Evolutionary conservation across 2,329 filamentous ascomycete species (phyloP), one percentile per base, ranked within the genome.

Genomic region (Monosporascus sp.): DNA sequence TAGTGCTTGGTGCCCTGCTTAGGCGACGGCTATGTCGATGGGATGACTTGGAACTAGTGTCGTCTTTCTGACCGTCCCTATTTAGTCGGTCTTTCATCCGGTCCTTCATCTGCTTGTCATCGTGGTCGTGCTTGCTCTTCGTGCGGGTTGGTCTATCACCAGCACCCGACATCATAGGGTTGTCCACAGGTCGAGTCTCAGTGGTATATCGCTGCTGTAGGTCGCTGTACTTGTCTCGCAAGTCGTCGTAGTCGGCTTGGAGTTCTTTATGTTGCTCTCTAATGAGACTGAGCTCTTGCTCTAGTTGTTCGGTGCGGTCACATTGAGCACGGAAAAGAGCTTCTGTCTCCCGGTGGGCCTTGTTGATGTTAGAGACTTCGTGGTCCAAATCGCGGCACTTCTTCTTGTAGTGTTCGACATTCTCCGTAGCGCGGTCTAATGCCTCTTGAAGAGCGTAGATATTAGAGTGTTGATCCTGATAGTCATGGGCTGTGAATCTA

Each of bases 401-500:
- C 44, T 52, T 52, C 38, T 60, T 51, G 47, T 51, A 50, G 9
- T 55, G 41, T 39, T 61, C 59, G 53, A 55, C 57, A 48, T 57
- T 57, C 44, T 53, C 48, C 43, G 57, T 60, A 35, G 59, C 56
- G 49, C 55, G 55, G 15, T 55, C 55, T 3, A 61, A 49, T 45
- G 58, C 59, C 35, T 62, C 57, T 49, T 60, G 60, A 41, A 62
- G 59, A 48, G 56, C 58, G 49, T 44, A 38, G 24, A 58, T 48
- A 25, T 51, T 58, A 41, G 55, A 53, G 18, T 53, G 52, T 49
- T 60, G 60, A 39, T 52, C 51, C 25, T 57, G 50, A 50, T 55
- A 58, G 48, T 63, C 60, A 47, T 57, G 53, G 20, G 51, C 54
- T 58, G 59, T 60, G 49, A 64, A 65, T 53, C 55, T 59, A 44